Percentiles rank a stretch among this genome's conserved stretches.
phyloP scores from a whole-genome alignment of 257 asterid species.

The Forsythia viridissima region DNA sequence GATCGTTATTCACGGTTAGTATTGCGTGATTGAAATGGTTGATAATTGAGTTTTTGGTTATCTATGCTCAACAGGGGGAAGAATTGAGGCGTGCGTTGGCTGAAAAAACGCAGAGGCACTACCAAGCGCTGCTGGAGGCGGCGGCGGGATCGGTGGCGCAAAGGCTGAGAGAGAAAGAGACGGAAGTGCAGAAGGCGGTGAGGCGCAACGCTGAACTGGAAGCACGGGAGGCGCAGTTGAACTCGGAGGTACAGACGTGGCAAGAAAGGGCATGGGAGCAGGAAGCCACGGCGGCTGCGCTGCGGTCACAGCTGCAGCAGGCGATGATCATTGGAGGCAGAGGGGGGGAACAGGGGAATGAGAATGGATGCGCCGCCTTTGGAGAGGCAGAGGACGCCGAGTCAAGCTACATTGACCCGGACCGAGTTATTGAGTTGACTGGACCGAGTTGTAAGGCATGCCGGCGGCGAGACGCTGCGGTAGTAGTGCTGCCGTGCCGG shows the following conservation, averaged over 20 bases:
- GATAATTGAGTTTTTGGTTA: background rate
- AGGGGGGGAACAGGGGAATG: background rate
- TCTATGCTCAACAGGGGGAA: constrained; percentile 26
- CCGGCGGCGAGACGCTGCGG: constrained; percentile 34
- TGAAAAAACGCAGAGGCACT: constrained; percentile 40
- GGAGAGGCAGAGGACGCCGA: constrained; percentile 53
- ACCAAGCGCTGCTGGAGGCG: constrained; percentile 27
- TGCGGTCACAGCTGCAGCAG: constrained; percentile 43
- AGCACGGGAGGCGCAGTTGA: constrained; percentile 36
- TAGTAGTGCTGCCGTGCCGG: constrained; percentile 47
- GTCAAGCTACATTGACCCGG: constrained; percentile 51
- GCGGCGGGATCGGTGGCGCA: constrained; percentile 38
- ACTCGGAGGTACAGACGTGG: constrained; percentile 44
- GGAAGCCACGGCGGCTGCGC: constrained; percentile 37
- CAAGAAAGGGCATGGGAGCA: constrained; percentile 38
- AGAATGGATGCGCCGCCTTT: background rate
- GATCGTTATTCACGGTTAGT: background rate
- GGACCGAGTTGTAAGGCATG: constrained; percentile 45
- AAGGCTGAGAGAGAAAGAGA: constrained; percentile 41
- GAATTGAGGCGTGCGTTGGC: constrained; percentile 34
- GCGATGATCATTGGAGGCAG: constrained; percentile 20
- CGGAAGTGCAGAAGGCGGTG: constrained; percentile 36
- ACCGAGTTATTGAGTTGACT: constrained; percentile 30
- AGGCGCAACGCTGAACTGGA: constrained; percentile 42
- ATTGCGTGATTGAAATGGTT: background rate